A percentile compares a stretch with the other conserved stretches of the same genome.
Evolutionary conservation across 106 monocot genomes (phyloP).

Genomic region (Amphibolis antarctica): DNA sequence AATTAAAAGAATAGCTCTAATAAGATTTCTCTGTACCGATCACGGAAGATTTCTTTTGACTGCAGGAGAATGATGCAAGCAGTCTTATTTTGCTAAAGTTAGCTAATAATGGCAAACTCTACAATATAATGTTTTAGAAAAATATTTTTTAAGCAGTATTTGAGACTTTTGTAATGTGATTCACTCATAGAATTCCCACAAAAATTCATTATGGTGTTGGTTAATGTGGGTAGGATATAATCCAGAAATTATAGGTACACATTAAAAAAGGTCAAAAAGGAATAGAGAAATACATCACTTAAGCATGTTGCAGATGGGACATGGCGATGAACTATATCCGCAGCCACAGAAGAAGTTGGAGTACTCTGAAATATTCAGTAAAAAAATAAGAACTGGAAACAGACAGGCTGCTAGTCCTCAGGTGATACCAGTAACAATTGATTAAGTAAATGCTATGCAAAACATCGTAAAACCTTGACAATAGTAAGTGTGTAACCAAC

Average conservation of each 20-base stretch:
- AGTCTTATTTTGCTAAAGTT: neutral
- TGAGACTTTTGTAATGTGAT: neutral
- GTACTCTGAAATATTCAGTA: constrained; percentile 32
- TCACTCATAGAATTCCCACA: too few species aligned
- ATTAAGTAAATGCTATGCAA: neutral
- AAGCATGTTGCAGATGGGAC: constrained; percentile 60
- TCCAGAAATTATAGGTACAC: neutral
- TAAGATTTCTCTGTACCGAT: too few species aligned
- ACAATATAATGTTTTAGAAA: neutral
- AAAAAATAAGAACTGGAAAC: neutral
- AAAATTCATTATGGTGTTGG: neutral
- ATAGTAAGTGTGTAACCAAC: constrained; percentile 90
- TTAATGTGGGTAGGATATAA: neutral
- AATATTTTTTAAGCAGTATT: neutral
- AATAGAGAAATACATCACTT: constrained; percentile 54
- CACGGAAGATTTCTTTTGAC: neutral
- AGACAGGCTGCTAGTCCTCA: neutral
- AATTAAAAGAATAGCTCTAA: too few species aligned
- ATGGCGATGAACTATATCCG: constrained; percentile 68
- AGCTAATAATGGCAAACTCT: neutral
- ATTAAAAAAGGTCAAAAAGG: neutral
- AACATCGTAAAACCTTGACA: constrained; percentile 34
- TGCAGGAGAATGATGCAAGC: neutral
- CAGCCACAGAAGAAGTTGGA: constrained; percentile 37
- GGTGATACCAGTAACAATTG: neutral